Evolutionary conservation across 768 basidiomycete species (phyloP).

Genomic region (Exidia glandulosa): DNA sequence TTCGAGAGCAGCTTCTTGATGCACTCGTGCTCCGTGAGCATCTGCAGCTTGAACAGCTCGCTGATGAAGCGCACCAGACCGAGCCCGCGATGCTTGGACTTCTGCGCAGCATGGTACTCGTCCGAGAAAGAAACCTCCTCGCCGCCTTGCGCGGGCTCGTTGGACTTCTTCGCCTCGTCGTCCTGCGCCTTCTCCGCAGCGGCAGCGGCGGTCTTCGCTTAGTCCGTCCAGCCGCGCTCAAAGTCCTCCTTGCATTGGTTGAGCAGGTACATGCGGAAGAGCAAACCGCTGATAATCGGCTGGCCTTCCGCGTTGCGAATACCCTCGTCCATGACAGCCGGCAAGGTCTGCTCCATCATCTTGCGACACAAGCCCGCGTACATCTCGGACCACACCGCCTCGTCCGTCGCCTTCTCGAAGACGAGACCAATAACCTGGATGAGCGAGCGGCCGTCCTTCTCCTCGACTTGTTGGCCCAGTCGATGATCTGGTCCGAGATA

Average conservation of each 20-base stretch:
- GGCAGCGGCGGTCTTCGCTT: slow-evolving; percentile 81
- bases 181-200: slow-evolving; percentile 78
- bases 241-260: slow-evolving; percentile 98
- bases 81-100: slow-evolving; percentile 93
- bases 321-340: slow-evolving; percentile 79
- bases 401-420: slow-evolving; percentile 96
- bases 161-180: slow-evolving; percentile 55
- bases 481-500: slow-evolving; percentile 89
- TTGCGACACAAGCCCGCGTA: slow-evolving; percentile 90
- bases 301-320: slow-evolving; percentile 74
- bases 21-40: slow-evolving; percentile 97
- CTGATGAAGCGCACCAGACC: slow-evolving; percentile 98
- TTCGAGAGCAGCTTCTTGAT: slow-evolving; percentile 91
- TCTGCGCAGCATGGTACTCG: slow-evolving; percentile 92
- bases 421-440: slow-evolving; percentile 94
- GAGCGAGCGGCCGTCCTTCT: slow-evolving; percentile 86
- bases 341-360: slow-evolving; percentile 89
- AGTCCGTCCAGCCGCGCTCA: slow-evolving; percentile 87
- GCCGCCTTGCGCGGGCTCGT: slow-evolving; percentile 39
- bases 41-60: slow-evolving; percentile 96
- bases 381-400: slow-evolving; percentile 94
- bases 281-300: slow-evolving; percentile 83
- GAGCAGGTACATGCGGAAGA: slow-evolving; percentile 94
- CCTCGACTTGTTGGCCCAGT: slow-evolving; percentile 90
- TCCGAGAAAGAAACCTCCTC: slow-evolving; percentile 81